Base-by-base conservation (phyloP, 2,329 filamentous ascomycete species). In the Nigrospora osmanthi region DNA sequence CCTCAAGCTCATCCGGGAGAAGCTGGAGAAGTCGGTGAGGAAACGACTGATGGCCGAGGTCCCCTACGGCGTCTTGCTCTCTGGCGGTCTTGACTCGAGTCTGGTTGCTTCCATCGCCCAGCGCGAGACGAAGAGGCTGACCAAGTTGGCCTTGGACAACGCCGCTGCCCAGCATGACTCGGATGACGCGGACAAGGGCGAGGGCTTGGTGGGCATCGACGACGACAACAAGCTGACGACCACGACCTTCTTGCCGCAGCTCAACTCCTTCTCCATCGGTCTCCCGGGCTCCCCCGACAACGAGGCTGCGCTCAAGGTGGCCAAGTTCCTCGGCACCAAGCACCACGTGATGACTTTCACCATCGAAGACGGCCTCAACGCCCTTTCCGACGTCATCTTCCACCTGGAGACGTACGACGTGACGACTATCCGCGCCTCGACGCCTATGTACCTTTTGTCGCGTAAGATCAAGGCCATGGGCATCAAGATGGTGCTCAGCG, bases 401-500 rank as follows among this genome's bases (percentile, higher is more conserved):
- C 93, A 98, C 70, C 81, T 98, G 49, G 93, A 98, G 74, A 89
- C 89, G 13, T 98, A 93, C 71, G 93, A 98, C 65, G 93, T 98
- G 23, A 98, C 93, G 43, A 98, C 93, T 3, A 97, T 98, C 63
- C 89, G 93, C 62, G 93, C 93, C 45, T 97, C 91, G 11, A 98
- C 93, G 11, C 93, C 93, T 54, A 98, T 98, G 93, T 98, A 96
- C 72, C 75, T 98, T 52, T 79, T 98, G 40, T 93, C 89, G 50
- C 84, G 94, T 65, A 98, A 98, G 77, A 98, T 98, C 76, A 98
- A 98, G 78, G 93, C 90, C 33, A 91, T 96, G 83, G 93, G 93
- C 52, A 87, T 98, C 62, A 98, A 98, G 81, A 98, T 98, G 93
- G 93, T 98, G 46, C 78, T 98, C 50, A 94, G 87, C 59, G 93